Percentiles rank a stretch among this genome's conserved stretches.
Evolutionary conservation across 495 filamentous ascomycete species (phyloP).

Genomic region (Penicillium desertorum): DNA sequence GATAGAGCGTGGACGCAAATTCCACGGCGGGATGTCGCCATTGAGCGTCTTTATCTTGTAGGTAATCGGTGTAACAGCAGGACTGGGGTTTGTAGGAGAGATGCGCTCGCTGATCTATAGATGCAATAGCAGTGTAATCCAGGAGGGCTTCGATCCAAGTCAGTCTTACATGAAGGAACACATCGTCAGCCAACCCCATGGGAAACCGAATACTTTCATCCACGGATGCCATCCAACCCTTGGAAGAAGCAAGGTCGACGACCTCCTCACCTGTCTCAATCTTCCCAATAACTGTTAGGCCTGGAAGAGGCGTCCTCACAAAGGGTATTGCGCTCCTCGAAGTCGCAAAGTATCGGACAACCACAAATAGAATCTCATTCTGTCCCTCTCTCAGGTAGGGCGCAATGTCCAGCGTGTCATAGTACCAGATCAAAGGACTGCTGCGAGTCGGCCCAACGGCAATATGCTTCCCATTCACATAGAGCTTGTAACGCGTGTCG

Average conservation of each 20-base stretch:
- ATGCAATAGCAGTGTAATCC: slow-evolving; percentile 1
- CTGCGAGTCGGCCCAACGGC: slow-evolving; percentile 37
- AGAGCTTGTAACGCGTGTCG: slow-evolving; percentile 42
- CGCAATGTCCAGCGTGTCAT: slow-evolving; percentile 40
- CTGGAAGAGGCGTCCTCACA: slow-evolving; percentile 33
- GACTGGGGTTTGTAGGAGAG: slow-evolving; percentile 6
- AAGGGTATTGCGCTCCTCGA: slow-evolving; percentile 36
- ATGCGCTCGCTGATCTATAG: slow-evolving; percentile 39
- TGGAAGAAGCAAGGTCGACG: slow-evolving; percentile 24
- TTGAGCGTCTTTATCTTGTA: slow-evolving; percentile 36
- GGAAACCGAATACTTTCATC: slow-evolving; percentile 36
- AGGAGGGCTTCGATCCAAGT: background rate
- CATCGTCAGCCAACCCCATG: slow-evolving; percentile 36
- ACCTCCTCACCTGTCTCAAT: slow-evolving; percentile 19
- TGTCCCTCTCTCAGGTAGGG: slow-evolving; percentile 27
- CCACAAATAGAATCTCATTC: slow-evolving; percentile 34
- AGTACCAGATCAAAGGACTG: slow-evolving; percentile 40
- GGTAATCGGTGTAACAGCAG: slow-evolving; percentile 16
- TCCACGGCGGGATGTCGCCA: slow-evolving; percentile 40
- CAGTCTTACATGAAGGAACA: slow-evolving; percentile 40
- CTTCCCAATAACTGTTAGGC: slow-evolving; percentile 34
- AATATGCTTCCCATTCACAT: slow-evolving; percentile 35
- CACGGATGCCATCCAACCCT: slow-evolving; percentile 26
- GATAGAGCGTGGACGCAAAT: slow-evolving; percentile 32
- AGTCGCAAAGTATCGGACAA: slow-evolving; percentile 35